Base-by-base conservation (phyloP, 768 basidiomycete genomes). In the Pisolithus sp. region DNA sequence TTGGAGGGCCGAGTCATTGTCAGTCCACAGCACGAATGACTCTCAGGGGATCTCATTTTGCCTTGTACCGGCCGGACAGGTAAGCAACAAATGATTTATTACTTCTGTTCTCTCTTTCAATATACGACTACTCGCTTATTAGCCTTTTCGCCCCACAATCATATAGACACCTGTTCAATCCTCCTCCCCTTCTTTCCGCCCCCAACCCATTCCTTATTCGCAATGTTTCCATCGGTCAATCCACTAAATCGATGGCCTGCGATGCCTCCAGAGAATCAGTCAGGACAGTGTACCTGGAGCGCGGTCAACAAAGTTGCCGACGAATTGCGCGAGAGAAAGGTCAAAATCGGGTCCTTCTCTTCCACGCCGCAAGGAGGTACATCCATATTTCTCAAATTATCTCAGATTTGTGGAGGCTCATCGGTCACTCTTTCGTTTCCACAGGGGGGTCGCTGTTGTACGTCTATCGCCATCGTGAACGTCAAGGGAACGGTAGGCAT, bases 311-410 rank as follows among this genome's bases (percentile, higher is more conserved):
- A 87, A 61, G 83, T 93, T 43, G 86, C 89, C 5, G 82, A 87
- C 46, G 91, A 93, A 62, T 77, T 96, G 40, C 83, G 85, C 51
- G 83, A 87, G 67, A 90, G 87, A 71, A 86, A 93, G 56, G 73
- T 90, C 65, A 91, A 89, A 69, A 89, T 95, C 57, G 86, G 85
- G 23, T 95, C 95, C 79, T 94, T 95, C 72, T 92, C 89, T 30
- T 93, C 91, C 9, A 97, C 94, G 6, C 93, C 93, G 9, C 92
- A 95, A 73, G 93, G 93, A 76, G 84, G 87, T 86, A 69, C 62
- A 78, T 30, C 3, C 28, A 63, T 48, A 39, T 55, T 47, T 26
- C 53, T 26, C 93, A 48, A 44, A 48, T 47, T 39, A 34, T 18
- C 48, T 7, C 12, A 13, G 51, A 47, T 24, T 50, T 39, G 48